Evolutionary conservation across 495 filamentous ascomycete genomes (phyloP), one percentile per base, ranked within the genome.

Genomic region (Aspergillus kassunensis): DNA sequence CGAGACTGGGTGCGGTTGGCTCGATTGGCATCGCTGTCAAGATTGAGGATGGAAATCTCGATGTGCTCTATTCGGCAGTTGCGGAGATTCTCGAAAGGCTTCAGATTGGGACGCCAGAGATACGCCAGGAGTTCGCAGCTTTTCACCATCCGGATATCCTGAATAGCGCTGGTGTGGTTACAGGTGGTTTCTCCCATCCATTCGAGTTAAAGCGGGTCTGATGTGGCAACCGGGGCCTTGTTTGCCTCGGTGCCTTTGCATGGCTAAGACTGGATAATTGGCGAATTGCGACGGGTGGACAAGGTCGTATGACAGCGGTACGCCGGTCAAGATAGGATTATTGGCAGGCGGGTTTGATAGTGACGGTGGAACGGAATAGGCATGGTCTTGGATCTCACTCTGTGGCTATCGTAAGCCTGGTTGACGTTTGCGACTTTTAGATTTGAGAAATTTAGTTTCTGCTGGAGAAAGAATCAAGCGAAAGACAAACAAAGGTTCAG

Each of bases 1-100:
- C 42, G 7, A 37, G 27, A 27, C 47, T 70, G 7, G 69, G 72
- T 5, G 63, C 56, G 0, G 27, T 60, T 7, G 66, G 67, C 9
- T 60, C 53, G 1, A 52, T 72, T 40, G 72, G 69, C 0, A 65
- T 73, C 45, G 62, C 72, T 0, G 63, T 75, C 23, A 73, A 75
- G 44, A 62, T 73, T 24, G 70, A 73, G 42, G 72, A 73, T 55
- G 67, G 72, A 0, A 71, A 65, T 53, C 57, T 64, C 11, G 44
- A n/a, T 2, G 57, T 65, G 18, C 59, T 71, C 18, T 69, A 71
- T 39, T 54, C 66, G 5, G 69, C 65, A 1, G 65, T 71, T 10
- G 40, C 50, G 16, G 72, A 73, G 56, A 63, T 75, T 33, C 57
- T 73, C 20, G 64, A 62, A 31, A 68, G 67, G 49, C 54, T 73